Base-by-base conservation (phyloP, 495 filamentous ascomycete species). In the Choiromyces venosus region DNA sequence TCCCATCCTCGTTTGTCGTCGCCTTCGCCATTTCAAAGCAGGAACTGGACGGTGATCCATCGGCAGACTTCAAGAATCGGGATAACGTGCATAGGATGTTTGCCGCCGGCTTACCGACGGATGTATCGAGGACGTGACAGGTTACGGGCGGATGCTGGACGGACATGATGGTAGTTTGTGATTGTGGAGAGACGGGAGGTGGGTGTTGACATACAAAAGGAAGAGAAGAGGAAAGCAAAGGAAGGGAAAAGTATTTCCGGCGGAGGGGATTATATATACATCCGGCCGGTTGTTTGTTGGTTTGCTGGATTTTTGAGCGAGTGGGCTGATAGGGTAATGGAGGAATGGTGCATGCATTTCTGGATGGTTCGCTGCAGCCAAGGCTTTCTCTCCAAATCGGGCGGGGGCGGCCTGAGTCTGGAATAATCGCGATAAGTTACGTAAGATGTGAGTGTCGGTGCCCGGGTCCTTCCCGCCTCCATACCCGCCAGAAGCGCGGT, bases 1-100 rank as follows among this genome's bases (percentile, higher is more conserved):
- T 89, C 73, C 95, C 95, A 84, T 99, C 95, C 75, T 87, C 84
- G 84, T 96, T 90, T 71, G 95, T 98, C 10, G 83, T 85, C 37
- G 88, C 90, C 61, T 85, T 87, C 83, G 89, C 91, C 68, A 84
- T 84, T 37, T 84, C 79, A 36, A 81, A 72, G 38, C 83, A 75
- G 65, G 76, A 73, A 65, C 70, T 78, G 71, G 56, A 74, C 67
- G 74, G 83, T 69, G 80, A 76, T 64, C 67, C 71, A 46, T 74
- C 40, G 21, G 75, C 79, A 5, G 82, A 70, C 14, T 84, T 85
- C 64, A 86, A 82, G 74, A 91, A 85, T 78, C 89, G 87, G 5
- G 73, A 74, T 69, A 93, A 87, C 80, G 90, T 89, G 82, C 96
- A 93, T 82, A 89, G 90, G 82, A 96, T 91, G 73, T 91, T 90